A percentile compares a stretch with the other conserved stretches of the same genome.
Conservation (phyloP, 192 early-diverging fungal species). For the Helicostylum pulchrum region DNA sequence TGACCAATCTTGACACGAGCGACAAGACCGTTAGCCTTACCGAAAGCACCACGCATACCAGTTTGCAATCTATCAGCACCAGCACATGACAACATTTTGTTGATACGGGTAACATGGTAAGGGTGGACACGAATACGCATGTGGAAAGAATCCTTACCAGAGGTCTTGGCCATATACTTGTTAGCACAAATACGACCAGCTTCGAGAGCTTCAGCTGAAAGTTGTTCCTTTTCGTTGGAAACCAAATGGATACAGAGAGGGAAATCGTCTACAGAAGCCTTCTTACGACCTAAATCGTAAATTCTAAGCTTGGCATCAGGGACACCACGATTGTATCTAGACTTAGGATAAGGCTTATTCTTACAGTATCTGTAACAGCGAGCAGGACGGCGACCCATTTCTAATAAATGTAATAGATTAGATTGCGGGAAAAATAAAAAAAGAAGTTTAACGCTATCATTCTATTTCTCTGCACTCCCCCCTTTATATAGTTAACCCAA, state of each 20-base stretch:
- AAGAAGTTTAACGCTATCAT: too few species aligned
- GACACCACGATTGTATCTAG: conserved; percentile 97
- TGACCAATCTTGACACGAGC: conserved; percentile 99
- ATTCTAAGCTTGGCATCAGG: conserved; percentile 98
- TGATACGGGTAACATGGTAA: conserved; percentile 98
- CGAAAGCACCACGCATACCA: conserved; percentile 99
- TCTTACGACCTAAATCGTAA: conserved; percentile 96
- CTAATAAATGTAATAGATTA: conserved; percentile 1
- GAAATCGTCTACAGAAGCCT: conserved; percentile 97
- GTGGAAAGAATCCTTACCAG: conserved; percentile 99
- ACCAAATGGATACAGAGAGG: conserved; percentile 92
- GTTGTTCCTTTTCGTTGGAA: conserved; percentile 97
- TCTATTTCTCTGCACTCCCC: too few species aligned
- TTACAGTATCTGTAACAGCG: conserved; percentile 99
- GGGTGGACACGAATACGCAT: conserved; percentile 98
- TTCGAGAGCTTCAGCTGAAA: conserved; percentile 97
- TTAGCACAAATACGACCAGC: conserved; percentile 97
- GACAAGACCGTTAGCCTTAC: conserved; percentile 92
- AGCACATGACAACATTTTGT: conserved; percentile 99
- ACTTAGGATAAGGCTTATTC: conserved; percentile 99
- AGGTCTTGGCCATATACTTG: conserved; percentile 97
- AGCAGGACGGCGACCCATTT: conserved; percentile 98
- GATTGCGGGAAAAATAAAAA: too few species aligned
- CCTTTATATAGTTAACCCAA: too few species aligned
- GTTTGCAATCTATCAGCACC: conserved; percentile 98